Conservation (phyloP, 495 filamentous ascomycete genomes). For the Hypoxylon fuscum region DNA sequence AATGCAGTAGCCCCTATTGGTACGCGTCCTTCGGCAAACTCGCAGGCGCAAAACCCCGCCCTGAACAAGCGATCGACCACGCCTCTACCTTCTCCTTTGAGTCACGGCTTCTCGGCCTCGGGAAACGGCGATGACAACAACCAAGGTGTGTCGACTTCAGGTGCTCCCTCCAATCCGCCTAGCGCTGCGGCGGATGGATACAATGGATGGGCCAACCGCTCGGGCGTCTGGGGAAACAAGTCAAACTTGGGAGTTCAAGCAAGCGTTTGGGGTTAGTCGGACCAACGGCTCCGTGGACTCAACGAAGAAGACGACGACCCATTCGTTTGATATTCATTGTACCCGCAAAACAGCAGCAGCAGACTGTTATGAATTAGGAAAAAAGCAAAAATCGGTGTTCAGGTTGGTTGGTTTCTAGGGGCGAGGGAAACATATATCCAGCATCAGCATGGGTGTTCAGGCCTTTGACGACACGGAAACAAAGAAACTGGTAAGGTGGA, state of each 20-base stretch:
- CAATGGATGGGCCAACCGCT: conserved; percentile 75
- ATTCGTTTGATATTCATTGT: not conserved
- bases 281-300: conserved; percentile 11
- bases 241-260: conserved; percentile 74
- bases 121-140: conserved; percentile 45
- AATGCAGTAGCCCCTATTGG: conserved; percentile 90
- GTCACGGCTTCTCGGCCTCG: conserved; percentile 73
- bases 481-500: conserved; percentile 40
- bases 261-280: conserved; percentile 78
- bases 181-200: conserved; percentile 53
- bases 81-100: conserved; percentile 87
- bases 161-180: conserved; percentile 49
- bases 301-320: conserved; percentile 3
- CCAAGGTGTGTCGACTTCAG: conserved; percentile 42
- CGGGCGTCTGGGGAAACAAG: conserved; percentile 80
- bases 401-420: conserved; percentile 44
- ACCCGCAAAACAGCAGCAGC: too few species aligned
- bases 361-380: not conserved
- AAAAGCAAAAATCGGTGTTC: conserved; percentile 41
- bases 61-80: conserved; percentile 89
- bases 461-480: conserved; percentile 47
- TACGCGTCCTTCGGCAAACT: conserved; percentile 73
- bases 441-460: conserved; percentile 51
- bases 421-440: conserved; percentile 44
- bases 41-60: conserved; percentile 67